phyloP scores from a whole-genome alignment of 2,329 filamentous ascomycete genomes.

The Clonostachys rosea region DNA sequence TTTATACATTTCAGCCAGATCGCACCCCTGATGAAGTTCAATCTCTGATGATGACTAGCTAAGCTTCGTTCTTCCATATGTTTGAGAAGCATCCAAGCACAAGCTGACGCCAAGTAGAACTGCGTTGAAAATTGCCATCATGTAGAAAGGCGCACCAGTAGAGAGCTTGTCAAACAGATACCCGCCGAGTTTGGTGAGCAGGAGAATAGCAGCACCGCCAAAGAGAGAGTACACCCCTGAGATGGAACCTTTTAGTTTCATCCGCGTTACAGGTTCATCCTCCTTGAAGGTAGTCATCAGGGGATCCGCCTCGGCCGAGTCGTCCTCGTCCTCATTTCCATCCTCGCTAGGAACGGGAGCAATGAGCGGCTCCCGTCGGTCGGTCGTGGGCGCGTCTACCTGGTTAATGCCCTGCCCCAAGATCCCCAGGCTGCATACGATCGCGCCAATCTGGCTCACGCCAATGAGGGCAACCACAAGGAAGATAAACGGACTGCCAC shows the following conservation, averaged over 20 bases:
- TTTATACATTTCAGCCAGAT: too few relatives aligned
- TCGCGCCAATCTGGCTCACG: constrained; percentile 91
- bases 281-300: constrained; percentile 24
- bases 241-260: constrained; percentile 82
- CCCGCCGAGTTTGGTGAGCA: constrained; percentile 89
- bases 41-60: too few relatives aligned
- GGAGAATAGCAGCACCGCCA: constrained; percentile 82
- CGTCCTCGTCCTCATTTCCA: constrained; percentile 21
- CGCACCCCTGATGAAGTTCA: too few relatives aligned
- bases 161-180: constrained; percentile 75
- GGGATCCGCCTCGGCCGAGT: constrained; percentile 33
- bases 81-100: constrained; percentile 39
- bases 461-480: constrained; percentile 76
- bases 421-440: constrained; percentile 90
- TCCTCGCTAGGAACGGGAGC: constrained; percentile 7
- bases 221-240: constrained; percentile 91
- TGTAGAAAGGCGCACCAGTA: constrained; percentile 80
- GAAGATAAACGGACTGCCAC: constrained; percentile 67
- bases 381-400: constrained; percentile 29
- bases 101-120: constrained; percentile 57
- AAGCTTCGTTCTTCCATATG: constrained; percentile 14
- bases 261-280: constrained; percentile 35
- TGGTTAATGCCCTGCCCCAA: constrained; percentile 75
- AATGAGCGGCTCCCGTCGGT: constrained; percentile 15
- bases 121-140: constrained; percentile 88